Evolutionary conservation across 2,329 filamentous ascomycete genomes (phyloP), one percentile per base, ranked within the genome.

Genomic region (Venturia oleaginea): DNA sequence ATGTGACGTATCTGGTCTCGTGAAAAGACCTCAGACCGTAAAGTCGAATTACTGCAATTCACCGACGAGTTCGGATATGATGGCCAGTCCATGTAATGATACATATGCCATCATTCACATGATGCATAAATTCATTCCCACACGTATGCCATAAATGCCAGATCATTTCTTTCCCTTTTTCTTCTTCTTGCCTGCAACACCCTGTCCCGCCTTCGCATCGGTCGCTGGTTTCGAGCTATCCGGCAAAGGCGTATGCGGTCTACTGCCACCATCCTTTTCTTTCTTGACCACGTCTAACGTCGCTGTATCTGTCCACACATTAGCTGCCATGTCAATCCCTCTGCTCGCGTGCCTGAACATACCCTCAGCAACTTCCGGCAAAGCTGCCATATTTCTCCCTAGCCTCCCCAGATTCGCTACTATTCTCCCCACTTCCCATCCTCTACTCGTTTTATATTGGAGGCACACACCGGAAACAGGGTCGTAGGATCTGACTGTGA

Each of bases 371-470:
- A 73, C 71, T 66, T 78, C 76, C 10, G 79, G 78, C 66, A 81
- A 68, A 15, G 77, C 79, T 15, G 79, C 83, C 77, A 85, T 85
- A 6, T 81, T 77, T 64, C 86, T 82, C n/a, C 88, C 91, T 69
- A 97, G 76, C 65, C 84, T 83, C 0, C 91, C 92, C 67, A 99
- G 76, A 54, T 87, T 85, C 62, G 86, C 84, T 65, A 99, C 84
- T 70, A 99, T 78, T 34, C 94, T 82, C 30, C 89, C 88, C 11
- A 99, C 92, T 77, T 97, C 93, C 24, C 91, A 90, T 24, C 89
- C 91, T 77, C 96, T 96, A 73, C 88, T 88, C 42, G 94, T 99
- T 73, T 85, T 84, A 81, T 97, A 97, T 78, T 97, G 96, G 67
- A 99, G 83, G 67, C 88, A 88, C 65, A 88, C 87, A 71, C 94